phyloP scores from a whole-genome alignment of 1,284 basidiomycete genomes.

The Microbotryum scabiosae region DNA sequence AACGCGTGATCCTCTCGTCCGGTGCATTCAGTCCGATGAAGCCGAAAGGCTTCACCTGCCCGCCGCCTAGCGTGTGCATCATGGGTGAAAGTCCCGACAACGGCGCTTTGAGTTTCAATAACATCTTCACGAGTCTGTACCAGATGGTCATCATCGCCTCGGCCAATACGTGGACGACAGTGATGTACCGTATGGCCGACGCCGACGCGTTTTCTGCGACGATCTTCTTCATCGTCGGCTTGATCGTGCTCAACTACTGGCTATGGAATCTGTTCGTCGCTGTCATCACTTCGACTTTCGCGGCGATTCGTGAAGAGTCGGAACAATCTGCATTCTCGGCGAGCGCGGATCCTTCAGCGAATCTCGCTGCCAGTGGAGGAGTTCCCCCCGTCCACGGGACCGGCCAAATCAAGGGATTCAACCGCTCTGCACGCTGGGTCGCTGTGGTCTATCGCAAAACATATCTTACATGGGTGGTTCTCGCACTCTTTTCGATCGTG shows the following conservation, averaged over 20 bases:
- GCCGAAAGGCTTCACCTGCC: background rate
- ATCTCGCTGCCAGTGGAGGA: background rate
- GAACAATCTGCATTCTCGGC: slow-evolving; percentile 82
- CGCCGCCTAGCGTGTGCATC: slow-evolving; percentile 40
- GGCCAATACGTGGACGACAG: slow-evolving; percentile 45
- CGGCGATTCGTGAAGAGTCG: slow-evolving; percentile 77
- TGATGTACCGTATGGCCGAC: slow-evolving; percentile 89
- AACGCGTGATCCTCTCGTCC: slow-evolving; percentile 50
- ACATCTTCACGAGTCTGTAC: slow-evolving; percentile 69
- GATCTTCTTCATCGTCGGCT: slow-evolving; percentile 77
- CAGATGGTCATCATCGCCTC: slow-evolving; percentile 82
- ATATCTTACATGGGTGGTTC: slow-evolving; percentile 65
- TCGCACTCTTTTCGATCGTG: slow-evolving; percentile 51
- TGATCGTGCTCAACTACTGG: slow-evolving; percentile 86
- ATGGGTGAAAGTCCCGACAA: slow-evolving; percentile 59
- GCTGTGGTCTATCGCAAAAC: slow-evolving; percentile 43
- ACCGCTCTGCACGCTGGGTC: slow-evolving; percentile 26
- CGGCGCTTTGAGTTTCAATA: slow-evolving; percentile 77
- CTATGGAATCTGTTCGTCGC: slow-evolving; percentile 52
- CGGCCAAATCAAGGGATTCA: background rate
- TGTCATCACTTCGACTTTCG: slow-evolving; percentile 92
- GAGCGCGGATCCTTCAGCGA: slow-evolving; percentile 34
- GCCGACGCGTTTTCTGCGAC: slow-evolving; percentile 81
- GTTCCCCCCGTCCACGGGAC: background rate
- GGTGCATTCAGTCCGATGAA: background rate